Evolutionary conservation across 1,284 basidiomycete genomes (phyloP), one percentile per base, ranked within the genome.

Genomic region (Heterobasidion occidentale): DNA sequence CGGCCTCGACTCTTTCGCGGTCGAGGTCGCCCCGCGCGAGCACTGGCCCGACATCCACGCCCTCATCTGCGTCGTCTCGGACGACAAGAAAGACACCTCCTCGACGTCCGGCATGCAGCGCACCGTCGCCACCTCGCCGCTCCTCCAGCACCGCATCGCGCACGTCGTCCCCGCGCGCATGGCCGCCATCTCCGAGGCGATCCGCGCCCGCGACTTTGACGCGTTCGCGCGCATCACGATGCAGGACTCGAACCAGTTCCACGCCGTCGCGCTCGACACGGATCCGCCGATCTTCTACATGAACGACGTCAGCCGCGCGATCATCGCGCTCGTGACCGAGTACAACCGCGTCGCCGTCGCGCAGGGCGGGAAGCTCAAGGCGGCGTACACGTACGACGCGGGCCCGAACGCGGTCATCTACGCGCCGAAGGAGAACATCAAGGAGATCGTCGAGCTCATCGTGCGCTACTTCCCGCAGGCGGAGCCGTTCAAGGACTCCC

Each of bases 381-480:
- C 92, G 0, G 96, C 95, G 42, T 99, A 99, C 76, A 99, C 97
- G 7, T 99, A 92, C 69, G 97, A 99, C 66, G 97, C 96, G 0
- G 96, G 96, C 44, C 97, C 97, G 36, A 99, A 99, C 73, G 96
- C 96, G 1, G 97, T 99, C 64, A 94, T 99, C 65, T 99, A 99
- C 73, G 83, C 94, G 0, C 82, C 84, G 19, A 80, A 89, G 68
- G 78, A 83, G 64, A 84, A 94, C 72, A 77, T 95, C 67, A 80
- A 81, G 61, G 81, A 86, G 71, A 87, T 98, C 62, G 75, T 94
- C 46, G 77, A 83, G 64, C 71, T 92, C 60, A 79, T 97, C 63
- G 73, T 87, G 56, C 74, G 77, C 57, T 96, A 88, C 73, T 97
- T 98, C 80, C 93, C 94, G 0, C 90, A 92, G 61, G 74, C 77